phyloP scores from a whole-genome alignment of 1,284 basidiomycete species.

The Microbotryomycetes sp. region DNA sequence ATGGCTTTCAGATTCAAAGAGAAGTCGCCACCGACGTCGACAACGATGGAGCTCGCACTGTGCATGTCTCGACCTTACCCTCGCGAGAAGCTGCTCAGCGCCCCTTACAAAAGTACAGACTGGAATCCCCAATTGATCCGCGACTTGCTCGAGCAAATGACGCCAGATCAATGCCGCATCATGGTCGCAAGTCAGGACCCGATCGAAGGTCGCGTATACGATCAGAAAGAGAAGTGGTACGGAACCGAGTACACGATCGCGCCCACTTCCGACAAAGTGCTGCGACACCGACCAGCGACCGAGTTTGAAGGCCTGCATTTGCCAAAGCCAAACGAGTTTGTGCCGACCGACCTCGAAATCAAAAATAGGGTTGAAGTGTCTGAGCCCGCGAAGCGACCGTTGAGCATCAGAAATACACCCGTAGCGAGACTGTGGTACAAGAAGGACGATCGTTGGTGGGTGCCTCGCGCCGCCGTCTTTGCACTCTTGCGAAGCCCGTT shows the following conservation, averaged over 20 bases:
- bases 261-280: conserved; percentile 57
- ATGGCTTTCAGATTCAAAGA: conserved; percentile 85
- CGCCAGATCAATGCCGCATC: conserved; percentile 58
- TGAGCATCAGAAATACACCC: conserved; percentile 63
- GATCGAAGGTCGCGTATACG: conserved; percentile 52
- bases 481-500: conserved; percentile 57
- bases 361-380: conserved; percentile 56
- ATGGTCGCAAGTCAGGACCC: conserved; percentile 63
- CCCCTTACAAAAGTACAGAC: conserved; percentile 64
- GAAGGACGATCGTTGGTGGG: conserved; percentile 91
- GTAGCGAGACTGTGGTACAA: conserved; percentile 83
- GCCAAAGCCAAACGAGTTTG: conserved; percentile 81
- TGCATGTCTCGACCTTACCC: conserved; percentile 73
- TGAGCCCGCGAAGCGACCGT: conserved; percentile 64
- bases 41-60: conserved; percentile 69
- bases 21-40: conserved; percentile 67
- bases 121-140: conserved; percentile 65
- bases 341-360: conserved; percentile 78
- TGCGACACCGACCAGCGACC: conserved; percentile 51
- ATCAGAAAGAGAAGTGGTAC: conserved; percentile 71
- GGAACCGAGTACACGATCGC: conserved; percentile 72
- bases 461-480: conserved; percentile 72
- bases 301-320: conserved; percentile 60
- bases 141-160: conserved; percentile 49
- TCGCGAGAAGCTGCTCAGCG: conserved; percentile 68